Base-by-base conservation (phyloP, 768 basidiomycete genomes). In the Rhizopogon sp. region DNA sequence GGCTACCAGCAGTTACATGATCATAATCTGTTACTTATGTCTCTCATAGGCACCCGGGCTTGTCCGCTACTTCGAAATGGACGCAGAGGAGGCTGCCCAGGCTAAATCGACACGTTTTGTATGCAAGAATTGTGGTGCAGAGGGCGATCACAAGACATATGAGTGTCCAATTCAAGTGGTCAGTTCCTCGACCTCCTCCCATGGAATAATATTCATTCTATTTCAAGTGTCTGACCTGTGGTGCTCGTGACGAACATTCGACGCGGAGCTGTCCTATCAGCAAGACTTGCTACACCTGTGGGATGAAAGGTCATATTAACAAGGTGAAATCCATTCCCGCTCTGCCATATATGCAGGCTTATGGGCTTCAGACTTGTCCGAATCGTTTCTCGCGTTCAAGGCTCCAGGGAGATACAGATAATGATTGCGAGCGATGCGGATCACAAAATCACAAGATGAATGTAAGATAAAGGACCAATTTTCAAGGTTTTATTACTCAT, bases 291-390 rank as follows among this genome's bases (percentile, higher is more conserved):
- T 92, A 82, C 62, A 79, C 75, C 3, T 93, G 90, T 61, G 87
- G 87, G 14, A 89, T 90, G 87, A 88, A 87, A 65, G 90, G 90
- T 2, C 90, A 91, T 63, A 80, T 90, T 53, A 88, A 79, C 59
- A 76, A 73, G 54, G 90, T 88, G 60, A 47, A 52, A 35, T 22
- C 16, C 28, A 9, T 25, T 0, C 11, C 25, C 41, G 31, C 35
- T 46, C 14, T 39, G 40, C 25, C 29, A 40, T 37, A 42, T 42
- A 37, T 37, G 42, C 39, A 57, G 17, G 43, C 56, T 44, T 52
- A 43, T 22, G 9, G 43, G 7, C 49, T 45, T 39, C 62, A 89
- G 86, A 80, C 77, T n/a, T 91, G 88, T 64, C 87, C 90, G 3
- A 88, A 90, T 67, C 79, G 83, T 44, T 65, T 67, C 52, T 64